Evolutionary conservation across 306 rosid species (phyloP), one percentile per base, ranked within the genome.

Genomic region (Amphicarpaea edgeworthii): DNA sequence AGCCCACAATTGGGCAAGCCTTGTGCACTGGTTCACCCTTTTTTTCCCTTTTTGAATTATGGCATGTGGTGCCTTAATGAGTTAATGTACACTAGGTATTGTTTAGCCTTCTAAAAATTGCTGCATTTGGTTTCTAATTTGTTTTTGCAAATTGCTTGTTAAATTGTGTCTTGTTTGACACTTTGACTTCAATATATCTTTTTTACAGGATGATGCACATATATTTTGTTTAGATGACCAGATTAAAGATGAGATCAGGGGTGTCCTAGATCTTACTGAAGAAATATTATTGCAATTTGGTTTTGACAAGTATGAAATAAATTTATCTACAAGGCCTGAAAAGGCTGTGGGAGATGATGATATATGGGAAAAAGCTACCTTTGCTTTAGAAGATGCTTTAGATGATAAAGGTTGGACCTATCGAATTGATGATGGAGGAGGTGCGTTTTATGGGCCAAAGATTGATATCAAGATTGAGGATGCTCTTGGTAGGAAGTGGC

Each of bases 401-500:
- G 86, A 91, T 75, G 93, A 90, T 57, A 95, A 95, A 83, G 96
- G 98, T 54, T 92, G 99, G 98, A 76, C 82, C 83, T 95, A 95
- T 82, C 85, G 87, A 85, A 79, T 92, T 58, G 99, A 95, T 83
- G 98, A 95, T 37, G 98, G 99, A 16, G 99, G 97, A 58, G 98
- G 99, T 78, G 99, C 99, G 43, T 95, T 95, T 83, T 95, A 95
- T 77, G 98, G 99, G 7, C 99, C 99, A 12, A 95, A 95, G 88
- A 95, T 95, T 78, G 99, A 95, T 86, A 89, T 95, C 55, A 95
- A 95, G 89, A 95, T 95, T 76, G 98, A 92, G 87, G 99, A 95
- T 83, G 99, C 99, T 26, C 94, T 95, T 69, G 99, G 99, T 80
- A 92, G 99, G 88, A 92, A 90, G 93, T 95, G 99, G 99, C 98